These are phyloP conservation scores for Trichoderma guizhouense DNA, from an alignment of 2,329 filamentous ascomycete genomes.

Conservation along the genomic window DNA sequence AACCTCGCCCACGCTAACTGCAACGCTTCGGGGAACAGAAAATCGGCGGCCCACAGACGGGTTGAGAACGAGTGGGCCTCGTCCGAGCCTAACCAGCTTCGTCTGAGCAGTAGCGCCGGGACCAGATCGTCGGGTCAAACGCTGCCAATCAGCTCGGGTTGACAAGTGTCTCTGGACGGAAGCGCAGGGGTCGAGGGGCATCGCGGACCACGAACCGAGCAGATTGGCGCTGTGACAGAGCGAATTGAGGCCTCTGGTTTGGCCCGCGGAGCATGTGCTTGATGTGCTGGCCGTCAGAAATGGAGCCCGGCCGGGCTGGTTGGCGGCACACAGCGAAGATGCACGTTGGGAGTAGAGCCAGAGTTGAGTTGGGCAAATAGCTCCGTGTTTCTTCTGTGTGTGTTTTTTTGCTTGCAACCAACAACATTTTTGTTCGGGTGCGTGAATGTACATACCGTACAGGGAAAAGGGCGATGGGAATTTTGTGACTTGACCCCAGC, in stretches of 20 bases:
- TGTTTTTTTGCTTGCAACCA: not conserved
- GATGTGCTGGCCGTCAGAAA: not conserved
- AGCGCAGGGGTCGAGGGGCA: slow-evolving; percentile 9
- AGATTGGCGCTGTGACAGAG: slow-evolving; percentile 16
- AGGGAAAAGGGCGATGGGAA: not conserved
- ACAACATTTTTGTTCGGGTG: not conserved
- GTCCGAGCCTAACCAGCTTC: slow-evolving; percentile 25
- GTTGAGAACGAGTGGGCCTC: slow-evolving; percentile 23
- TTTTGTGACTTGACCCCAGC: not conserved
- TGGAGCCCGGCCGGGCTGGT: not conserved
- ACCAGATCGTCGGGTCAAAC: slow-evolving; percentile 33
- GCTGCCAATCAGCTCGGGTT: slow-evolving; percentile 19
- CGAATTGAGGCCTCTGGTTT: not conserved
- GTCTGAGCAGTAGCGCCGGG: slow-evolving; percentile 32
- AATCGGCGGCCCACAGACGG: slow-evolving; percentile 14
- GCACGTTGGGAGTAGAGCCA: not conserved
- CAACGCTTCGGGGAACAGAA: not conserved
- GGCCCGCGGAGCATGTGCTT: slow-evolving; percentile 2
- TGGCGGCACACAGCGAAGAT: not conserved
- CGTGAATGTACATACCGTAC: not conserved
- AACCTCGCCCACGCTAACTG: not conserved
- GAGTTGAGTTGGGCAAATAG: not conserved
- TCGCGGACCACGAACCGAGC: slow-evolving; percentile 16
- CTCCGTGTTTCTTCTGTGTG: not conserved
- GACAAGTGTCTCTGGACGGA: not conserved